Evolutionary conservation across 345 rosid species (phyloP), one percentile per base, ranked within the genome.

Genomic region (Limnanthes douglasii): DNA sequence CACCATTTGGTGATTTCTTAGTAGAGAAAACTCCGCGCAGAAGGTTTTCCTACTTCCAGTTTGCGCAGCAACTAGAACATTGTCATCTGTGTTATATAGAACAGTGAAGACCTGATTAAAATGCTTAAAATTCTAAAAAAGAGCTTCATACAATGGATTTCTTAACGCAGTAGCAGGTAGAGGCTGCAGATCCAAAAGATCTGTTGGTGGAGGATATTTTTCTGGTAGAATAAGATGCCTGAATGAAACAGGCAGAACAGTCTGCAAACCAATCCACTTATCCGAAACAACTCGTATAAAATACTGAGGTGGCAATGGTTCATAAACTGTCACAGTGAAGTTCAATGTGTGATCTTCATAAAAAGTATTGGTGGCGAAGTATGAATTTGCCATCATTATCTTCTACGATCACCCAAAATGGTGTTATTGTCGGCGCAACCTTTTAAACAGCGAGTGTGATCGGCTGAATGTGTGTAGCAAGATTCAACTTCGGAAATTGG

Each of bases 181-280:
- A 12, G 95, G 98, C 34, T 80, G 95, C 68, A 90, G 68, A 54
- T 90, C 98, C 46, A 90, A 51, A 15, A 90, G 60, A 67, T 90
- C 95, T 6, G 95, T 90, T 3, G 95, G 94, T n/a, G 98, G 95
- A 26, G 95, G 95, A 53, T 79, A 77, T 68, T 90, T 90, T 53
- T 90, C 95, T 14, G 98, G 98, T 34, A 90, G 79, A 50, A 84
- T 90, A 23, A 90, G 94, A 41, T 90, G 98, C 58, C 92, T 68
- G 64, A 90, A 90, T 46, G 94, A 84, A 42, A 90, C 66, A 15
- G 95, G 98, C 37, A 84, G 55, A 64, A 80, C 84, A 42, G 94
- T 72, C 50, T 80, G 92, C 6, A 95, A 80, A 20, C 86, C 92
- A 41, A 80, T 70, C 98, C 95, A 90, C 45, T 64, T 77, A 58